Base-by-base conservation (phyloP, 345 rosid species). In the Psidium guajava region DNA sequence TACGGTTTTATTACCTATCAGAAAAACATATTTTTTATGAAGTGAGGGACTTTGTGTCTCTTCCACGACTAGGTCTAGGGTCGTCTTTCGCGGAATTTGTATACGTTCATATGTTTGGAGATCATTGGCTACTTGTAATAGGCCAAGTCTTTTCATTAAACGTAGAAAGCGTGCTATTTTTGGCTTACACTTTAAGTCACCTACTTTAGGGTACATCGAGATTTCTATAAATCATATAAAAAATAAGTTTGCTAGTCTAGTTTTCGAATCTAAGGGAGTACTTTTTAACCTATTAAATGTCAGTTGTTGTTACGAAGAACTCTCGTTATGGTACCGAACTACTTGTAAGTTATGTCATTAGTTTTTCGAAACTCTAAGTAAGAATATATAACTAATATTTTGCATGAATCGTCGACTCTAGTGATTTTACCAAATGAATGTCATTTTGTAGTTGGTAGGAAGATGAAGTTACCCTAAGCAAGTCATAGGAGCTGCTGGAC, bases 391-490 rank as follows among this genome's bases (percentile, higher is more conserved):
- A 7, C 61, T 15, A 51, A 13, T 22, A 3, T 53, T 53, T 53
- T 52, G 77, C 22, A 75, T 74, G 7, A 7, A 54, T 20, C 22
- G 25, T 54, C 10, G 25, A 11, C 22, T 54, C 25, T 54, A 6
- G 25, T 59, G 9, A 11, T 25, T 1, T 27, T 59, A 13, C 36
- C 36, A 59, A 54, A 32, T 5, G 11, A 47, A 5, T 21, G 53
- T 13, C 54, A 28, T 11, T 21, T 47, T 27, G 4, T 2, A 74
- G 88, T 83, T 86, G 92, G 92, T 86, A 85, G 90, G 74, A 61
- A 54, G 86, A 86, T 11, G 28, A 86, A 81, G 83, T 32, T 86
- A 2, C 89, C 90, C 51, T 87, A 84, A 5, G 42, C 42, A 40
- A 40, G 42, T 2, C 42, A 40, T 40, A 40, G 5, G 42, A 40